phyloP scores from a whole-genome alignment of 495 filamentous ascomycete species.

The Penicillium pulvis region DNA sequence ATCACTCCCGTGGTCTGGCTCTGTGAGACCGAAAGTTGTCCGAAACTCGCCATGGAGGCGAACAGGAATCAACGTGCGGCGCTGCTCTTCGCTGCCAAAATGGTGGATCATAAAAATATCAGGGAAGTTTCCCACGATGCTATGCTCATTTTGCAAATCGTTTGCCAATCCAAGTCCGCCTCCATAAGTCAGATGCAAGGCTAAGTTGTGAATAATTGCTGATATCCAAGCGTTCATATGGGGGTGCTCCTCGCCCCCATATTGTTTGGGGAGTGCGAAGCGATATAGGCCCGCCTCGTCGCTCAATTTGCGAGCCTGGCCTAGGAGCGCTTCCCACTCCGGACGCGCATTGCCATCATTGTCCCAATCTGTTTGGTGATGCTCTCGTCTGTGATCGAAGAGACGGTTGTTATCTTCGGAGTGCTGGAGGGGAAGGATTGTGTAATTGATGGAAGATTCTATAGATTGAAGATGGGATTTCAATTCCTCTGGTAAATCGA shows the following conservation, averaged over 20 bases:
- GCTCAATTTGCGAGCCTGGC: slow-evolving; percentile 43
- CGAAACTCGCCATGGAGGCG: slow-evolving; percentile 50
- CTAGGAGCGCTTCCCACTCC: slow-evolving; percentile 58
- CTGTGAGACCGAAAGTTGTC: slow-evolving; percentile 61
- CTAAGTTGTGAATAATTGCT: slow-evolving; percentile 58
- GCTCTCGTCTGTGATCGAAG: slow-evolving; percentile 62
- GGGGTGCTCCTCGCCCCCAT: slow-evolving; percentile 52
- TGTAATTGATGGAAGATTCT: slow-evolving; percentile 55
- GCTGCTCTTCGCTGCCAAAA: slow-evolving; percentile 54
- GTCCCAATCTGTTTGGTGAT: slow-evolving; percentile 57
- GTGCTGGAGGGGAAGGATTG: slow-evolving; percentile 35
- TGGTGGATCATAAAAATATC: slow-evolving; percentile 59
- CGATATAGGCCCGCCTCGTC: slow-evolving; percentile 59
- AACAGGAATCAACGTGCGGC: slow-evolving; percentile 48
- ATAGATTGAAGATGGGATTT: slow-evolving; percentile 44
- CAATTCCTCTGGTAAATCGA: slow-evolving; percentile 53
- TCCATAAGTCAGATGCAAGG: slow-evolving; percentile 44
- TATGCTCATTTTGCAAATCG: slow-evolving; percentile 63
- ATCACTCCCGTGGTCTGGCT: slow-evolving; percentile 61
- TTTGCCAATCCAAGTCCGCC: slow-evolving; percentile 59
- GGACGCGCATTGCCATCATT: slow-evolving; percentile 51
- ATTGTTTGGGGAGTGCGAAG: slow-evolving; percentile 54
- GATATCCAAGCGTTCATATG: slow-evolving; percentile 52
- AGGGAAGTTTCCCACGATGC: slow-evolving; percentile 60
- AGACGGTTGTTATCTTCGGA: slow-evolving; percentile 58